Base-by-base conservation (phyloP, 768 basidiomycete species). In the Vararia minispora region DNA sequence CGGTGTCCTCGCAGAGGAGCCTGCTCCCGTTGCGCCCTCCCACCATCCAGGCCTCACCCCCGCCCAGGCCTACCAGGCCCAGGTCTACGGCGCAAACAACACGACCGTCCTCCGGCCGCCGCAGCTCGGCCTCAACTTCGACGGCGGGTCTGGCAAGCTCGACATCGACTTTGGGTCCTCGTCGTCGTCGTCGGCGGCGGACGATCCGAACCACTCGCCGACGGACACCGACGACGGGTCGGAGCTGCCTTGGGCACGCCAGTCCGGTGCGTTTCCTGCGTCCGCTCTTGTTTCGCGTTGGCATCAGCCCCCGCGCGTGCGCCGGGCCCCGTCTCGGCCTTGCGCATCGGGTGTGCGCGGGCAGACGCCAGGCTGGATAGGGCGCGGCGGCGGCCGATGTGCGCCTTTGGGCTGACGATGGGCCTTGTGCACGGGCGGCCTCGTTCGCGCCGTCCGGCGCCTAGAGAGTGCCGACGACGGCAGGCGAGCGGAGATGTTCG, bases 51-150 rank as follows among this genome's bases (percentile, higher is more conserved):
- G 74, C 3, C 68, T 85, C 36, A 81, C 82, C 3, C 75, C 81
- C 30, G 79, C 82, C 8, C 85, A 88, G 55, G 77, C 80, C 25
- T 87, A 86, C 60, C 86, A 85, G 52, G 74, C 77, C 6, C 81
- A 87, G 55, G 68, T 84, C 32, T 76, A 76, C 50, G 59, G 58
- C 41, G n/a, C n/a, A n/a, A 72, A 66, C 50, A 64, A 56, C 40
- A 60, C 68, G 28, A 50, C 58, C 33, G 52, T 49, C 12, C 58
- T 57, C 18, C 53, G 51, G 18, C 43, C 47, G 27, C 67, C 68
- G n/a, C 54, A 54, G 39, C 54, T 69, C 6, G 59, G 58, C 38
- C 49, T 67, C 14, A 62, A 55, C 47, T 48, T 85, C 40, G 72
- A 75, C 35, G 61, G 65, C 2, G 71, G 74, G 44, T 72, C 75